phyloP scores from a whole-genome alignment of 805 yeast species.

The Lachancea lanzarotensis region DNA sequence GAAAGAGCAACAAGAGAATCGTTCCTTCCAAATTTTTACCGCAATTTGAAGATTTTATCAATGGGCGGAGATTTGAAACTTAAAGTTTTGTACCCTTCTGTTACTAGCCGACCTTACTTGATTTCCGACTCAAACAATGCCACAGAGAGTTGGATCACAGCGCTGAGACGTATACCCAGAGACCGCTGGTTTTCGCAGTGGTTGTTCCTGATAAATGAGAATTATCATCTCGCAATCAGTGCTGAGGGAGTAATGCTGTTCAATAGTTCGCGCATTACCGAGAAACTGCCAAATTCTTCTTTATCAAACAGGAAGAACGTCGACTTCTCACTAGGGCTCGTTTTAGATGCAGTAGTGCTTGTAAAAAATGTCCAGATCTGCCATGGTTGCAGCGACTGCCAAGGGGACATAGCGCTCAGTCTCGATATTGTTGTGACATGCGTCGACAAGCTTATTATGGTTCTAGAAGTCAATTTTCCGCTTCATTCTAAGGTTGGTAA shows the following conservation, averaged over 20 bases:
- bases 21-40: conserved; percentile 23
- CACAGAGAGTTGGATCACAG: neutral
- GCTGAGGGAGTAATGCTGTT: conserved; percentile 21
- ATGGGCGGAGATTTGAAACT: conserved; percentile 18
- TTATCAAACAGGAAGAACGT: conserved; percentile 15
- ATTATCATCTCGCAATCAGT: conserved; percentile 19
- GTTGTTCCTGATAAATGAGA: conserved; percentile 21
- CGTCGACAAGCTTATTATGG: conserved; percentile 19
- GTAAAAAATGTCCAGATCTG: conserved; percentile 12
- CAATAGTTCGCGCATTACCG: conserved; percentile 13
- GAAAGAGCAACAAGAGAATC: conserved; percentile 16
- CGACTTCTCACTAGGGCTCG: conserved; percentile 18
- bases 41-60: conserved; percentile 20
- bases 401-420: neutral
- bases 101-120: conserved; percentile 16
- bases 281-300: conserved; percentile 8
- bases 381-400: conserved; percentile 7
- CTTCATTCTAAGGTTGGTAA: conserved; percentile 17
- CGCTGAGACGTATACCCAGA: neutral
- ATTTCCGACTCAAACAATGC: conserved; percentile 16
- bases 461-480: conserved; percentile 17
- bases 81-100: conserved; percentile 21
- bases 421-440: conserved; percentile 17
- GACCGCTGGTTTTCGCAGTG: conserved; percentile 17
- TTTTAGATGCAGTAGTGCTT: conserved; percentile 16